These are phyloP conservation scores for Nicotiana attenuata DNA, from an alignment of 257 asterid species.

Conservation along the genomic window DNA sequence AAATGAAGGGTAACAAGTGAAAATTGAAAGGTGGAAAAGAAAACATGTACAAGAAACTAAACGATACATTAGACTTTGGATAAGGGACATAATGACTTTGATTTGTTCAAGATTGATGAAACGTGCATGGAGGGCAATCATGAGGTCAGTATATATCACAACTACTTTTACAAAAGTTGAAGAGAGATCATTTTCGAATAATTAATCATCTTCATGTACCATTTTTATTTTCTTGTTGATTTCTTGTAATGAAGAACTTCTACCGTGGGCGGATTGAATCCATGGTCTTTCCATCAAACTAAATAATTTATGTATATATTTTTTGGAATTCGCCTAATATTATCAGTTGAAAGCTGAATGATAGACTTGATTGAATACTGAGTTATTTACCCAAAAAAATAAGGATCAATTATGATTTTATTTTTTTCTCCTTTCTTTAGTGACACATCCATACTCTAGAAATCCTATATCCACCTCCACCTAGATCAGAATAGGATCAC, in stretches of 20 bases:
- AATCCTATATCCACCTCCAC: no score
- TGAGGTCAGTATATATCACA: background rate
- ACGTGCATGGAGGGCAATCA: slow-evolving; percentile 16
- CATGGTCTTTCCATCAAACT: no score
- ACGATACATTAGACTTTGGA: background rate
- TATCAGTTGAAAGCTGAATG: no score
- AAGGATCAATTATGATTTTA: no score
- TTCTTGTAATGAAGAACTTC: background rate
- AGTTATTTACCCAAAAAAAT: no score
- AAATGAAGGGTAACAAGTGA: background rate
- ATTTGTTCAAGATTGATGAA: slow-evolving; percentile 3
- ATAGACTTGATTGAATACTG: no score
- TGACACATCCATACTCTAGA: no score
- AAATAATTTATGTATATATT: no score
- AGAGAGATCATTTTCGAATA: slow-evolving; percentile 1
- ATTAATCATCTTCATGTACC: background rate
- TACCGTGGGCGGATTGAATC: background rate
- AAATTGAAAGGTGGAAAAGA: background rate
- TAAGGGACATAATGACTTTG: background rate
- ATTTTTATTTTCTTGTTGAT: background rate
- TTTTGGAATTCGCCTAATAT: no score
- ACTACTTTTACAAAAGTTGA: slow-evolving; percentile 5
- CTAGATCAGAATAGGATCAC: background rate
- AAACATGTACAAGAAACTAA: background rate
- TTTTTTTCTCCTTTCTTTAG: no score